Percentiles rank a stretch among this genome's conserved stretches.
phyloP scores from a whole-genome alignment of 371 early-diverging fungal genomes.

The Neoconidiobolus thromboides region DNA sequence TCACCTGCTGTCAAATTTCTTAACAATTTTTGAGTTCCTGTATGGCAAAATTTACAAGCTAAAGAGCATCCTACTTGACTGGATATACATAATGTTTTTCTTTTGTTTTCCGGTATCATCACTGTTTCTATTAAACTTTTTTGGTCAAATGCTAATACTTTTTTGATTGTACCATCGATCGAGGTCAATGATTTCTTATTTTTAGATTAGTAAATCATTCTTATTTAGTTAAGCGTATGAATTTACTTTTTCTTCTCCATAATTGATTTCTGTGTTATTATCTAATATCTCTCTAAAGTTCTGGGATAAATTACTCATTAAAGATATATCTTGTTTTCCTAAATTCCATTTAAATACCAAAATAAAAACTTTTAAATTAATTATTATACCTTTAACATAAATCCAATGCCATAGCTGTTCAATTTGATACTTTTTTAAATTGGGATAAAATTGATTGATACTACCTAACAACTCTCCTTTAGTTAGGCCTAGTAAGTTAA shows the following conservation, averaged over 20 bases:
- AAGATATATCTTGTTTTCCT: constrained; percentile 28
- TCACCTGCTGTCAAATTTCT: constrained; percentile 59
- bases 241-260: constrained; percentile 36
- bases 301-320: constrained; percentile 43
- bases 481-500: too few relatives aligned
- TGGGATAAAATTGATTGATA: neutral
- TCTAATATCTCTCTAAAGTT: constrained; percentile 24
- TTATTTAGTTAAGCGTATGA: neutral
- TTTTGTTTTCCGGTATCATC: constrained; percentile 37
- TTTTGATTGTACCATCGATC: constrained; percentile 33
- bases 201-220: neutral
- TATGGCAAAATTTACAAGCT: constrained; percentile 79
- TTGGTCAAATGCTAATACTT: constrained; percentile 31
- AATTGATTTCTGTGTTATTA: constrained; percentile 26
- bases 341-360: neutral
- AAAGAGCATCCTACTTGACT: constrained; percentile 81
- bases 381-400: constrained; percentile 24
- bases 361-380: neutral
- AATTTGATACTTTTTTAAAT: constrained; percentile 26
- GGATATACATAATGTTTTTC: constrained; percentile 73
- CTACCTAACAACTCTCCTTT: too few relatives aligned
- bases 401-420: constrained; percentile 43
- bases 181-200: constrained; percentile 11
- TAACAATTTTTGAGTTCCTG: constrained; percentile 72
- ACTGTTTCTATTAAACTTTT: constrained; percentile 41